Conservation (phyloP, 768 basidiomycete species). For the Naganishia vaughanmartiniae region DNA sequence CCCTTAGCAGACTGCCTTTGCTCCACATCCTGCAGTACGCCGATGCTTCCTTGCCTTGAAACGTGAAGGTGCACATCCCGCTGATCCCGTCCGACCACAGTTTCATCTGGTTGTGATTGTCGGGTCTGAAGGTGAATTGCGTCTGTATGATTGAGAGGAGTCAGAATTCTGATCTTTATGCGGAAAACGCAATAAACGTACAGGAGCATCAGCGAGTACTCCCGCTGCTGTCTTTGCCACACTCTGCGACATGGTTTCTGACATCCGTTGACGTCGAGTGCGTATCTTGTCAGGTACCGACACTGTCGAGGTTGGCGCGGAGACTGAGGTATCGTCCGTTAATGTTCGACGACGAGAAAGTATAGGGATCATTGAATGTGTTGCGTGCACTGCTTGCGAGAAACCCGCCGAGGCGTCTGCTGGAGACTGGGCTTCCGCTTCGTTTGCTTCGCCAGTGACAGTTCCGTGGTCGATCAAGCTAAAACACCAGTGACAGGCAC, state of each 20-base stretch:
- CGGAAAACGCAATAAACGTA: background rate
- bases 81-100: conserved; percentile 19
- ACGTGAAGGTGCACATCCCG: conserved; percentile 15
- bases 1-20: conserved; percentile 1
- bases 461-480: background rate
- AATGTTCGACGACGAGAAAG: background rate
- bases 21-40: conserved; percentile 24
- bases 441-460: background rate
- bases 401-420: background rate
- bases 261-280: background rate
- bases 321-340: background rate
- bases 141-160: background rate
- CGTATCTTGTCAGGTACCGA: background rate
- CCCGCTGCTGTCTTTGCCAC: background rate
- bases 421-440: background rate
- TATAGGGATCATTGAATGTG: background rate
- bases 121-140: conserved; percentile 2
- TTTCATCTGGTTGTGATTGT: conserved; percentile 13
- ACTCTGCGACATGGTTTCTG: conserved; percentile 1
- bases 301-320: background rate
- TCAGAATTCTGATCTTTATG: background rate
- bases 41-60: conserved; percentile 16
- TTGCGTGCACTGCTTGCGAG: background rate
- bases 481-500: background rate
- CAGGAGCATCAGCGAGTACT: conserved; percentile 14